phyloP scores from a whole-genome alignment of 345 rosid species.

The Gossypioides kirkii region DNA sequence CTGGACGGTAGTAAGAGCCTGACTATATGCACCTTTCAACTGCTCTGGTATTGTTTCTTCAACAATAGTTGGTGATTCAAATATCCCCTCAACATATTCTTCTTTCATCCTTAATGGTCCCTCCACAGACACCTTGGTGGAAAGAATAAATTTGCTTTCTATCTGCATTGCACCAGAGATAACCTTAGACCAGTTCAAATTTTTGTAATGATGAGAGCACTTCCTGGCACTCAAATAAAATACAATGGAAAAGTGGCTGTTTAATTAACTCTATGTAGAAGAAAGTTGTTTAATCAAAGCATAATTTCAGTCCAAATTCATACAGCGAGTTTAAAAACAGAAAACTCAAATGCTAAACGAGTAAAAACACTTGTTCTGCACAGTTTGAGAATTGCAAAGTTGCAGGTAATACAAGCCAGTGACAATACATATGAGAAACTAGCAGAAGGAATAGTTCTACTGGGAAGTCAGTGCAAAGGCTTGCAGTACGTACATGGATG shows the following conservation, averaged over 20 bases:
- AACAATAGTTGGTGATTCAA: conserved; percentile 73
- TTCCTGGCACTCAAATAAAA: not conserved
- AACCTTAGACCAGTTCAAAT: not conserved
- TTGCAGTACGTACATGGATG: not conserved
- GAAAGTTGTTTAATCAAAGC: not conserved
- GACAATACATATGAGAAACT: not conserved
- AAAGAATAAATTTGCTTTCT: conserved; percentile 64
- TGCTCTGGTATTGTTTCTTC: conserved; percentile 82
- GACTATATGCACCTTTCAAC: conserved; percentile 69
- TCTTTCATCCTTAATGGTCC: conserved; percentile 94
- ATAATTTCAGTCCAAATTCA: not conserved
- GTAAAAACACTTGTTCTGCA: not conserved
- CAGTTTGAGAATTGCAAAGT: not conserved
- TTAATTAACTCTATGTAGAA: not conserved
- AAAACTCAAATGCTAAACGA: not conserved
- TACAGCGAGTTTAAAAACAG: not conserved
- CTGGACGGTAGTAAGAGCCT: conserved; percentile 58
- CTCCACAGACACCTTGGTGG: conserved; percentile 69
- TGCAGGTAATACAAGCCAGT: not conserved
- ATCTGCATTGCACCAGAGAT: conserved; percentile 47
- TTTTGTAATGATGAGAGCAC: not conserved
- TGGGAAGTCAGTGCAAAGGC: not conserved
- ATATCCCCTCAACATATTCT: conserved; percentile 71
- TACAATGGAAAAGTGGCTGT: not conserved
- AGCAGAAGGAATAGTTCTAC: not conserved